phyloP scores from a whole-genome alignment of 495 filamentous ascomycete genomes.

The Xylaria grammica region DNA sequence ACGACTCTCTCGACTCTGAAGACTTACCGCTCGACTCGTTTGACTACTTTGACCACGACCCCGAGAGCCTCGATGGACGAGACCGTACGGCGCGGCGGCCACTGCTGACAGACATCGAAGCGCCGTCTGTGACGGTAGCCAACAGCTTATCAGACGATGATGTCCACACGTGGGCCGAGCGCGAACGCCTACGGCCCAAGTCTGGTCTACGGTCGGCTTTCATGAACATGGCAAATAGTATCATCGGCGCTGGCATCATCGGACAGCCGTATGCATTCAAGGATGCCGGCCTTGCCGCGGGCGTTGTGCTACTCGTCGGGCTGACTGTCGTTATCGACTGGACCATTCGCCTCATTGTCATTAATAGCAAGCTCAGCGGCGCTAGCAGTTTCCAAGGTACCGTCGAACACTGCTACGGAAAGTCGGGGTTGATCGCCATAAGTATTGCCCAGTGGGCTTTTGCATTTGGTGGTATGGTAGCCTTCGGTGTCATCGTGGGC shows the following conservation, averaged over 20 bases:
- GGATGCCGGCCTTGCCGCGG: slow-evolving; percentile 84
- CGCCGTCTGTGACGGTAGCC: slow-evolving; percentile 84
- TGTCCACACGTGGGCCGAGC: slow-evolving; percentile 46
- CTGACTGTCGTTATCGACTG: slow-evolving; percentile 90
- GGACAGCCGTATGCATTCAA: slow-evolving; percentile 94
- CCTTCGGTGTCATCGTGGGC: slow-evolving; percentile 95
- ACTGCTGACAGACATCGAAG: slow-evolving; percentile 83
- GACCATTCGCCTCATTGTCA: slow-evolving; percentile 95
- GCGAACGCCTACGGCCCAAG: slow-evolving; percentile 54
- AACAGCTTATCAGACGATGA: slow-evolving; percentile 46
- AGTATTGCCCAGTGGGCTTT: slow-evolving; percentile 94
- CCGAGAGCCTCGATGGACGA: slow-evolving; percentile 49
- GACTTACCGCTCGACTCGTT: slow-evolving; percentile 41
- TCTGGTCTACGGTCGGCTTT: slow-evolving; percentile 63
- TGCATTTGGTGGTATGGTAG: slow-evolving; percentile 98
- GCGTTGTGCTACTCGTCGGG: slow-evolving; percentile 74
- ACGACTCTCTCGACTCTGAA: slow-evolving; percentile 27
- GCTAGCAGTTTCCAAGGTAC: slow-evolving; percentile 93
- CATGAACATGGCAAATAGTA: slow-evolving; percentile 99
- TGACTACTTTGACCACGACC: slow-evolving; percentile 47
- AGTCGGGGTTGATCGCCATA: slow-evolving; percentile 85
- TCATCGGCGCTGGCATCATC: slow-evolving; percentile 98
- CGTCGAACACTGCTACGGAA: slow-evolving; percentile 91
- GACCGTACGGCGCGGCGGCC: slow-evolving; percentile 58
- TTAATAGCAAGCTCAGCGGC: slow-evolving; percentile 93